Evolutionary conservation across 2,329 filamentous ascomycete genomes (phyloP), one percentile per base, ranked within the genome.

Genomic region (Verticillium klebahnii): DNA sequence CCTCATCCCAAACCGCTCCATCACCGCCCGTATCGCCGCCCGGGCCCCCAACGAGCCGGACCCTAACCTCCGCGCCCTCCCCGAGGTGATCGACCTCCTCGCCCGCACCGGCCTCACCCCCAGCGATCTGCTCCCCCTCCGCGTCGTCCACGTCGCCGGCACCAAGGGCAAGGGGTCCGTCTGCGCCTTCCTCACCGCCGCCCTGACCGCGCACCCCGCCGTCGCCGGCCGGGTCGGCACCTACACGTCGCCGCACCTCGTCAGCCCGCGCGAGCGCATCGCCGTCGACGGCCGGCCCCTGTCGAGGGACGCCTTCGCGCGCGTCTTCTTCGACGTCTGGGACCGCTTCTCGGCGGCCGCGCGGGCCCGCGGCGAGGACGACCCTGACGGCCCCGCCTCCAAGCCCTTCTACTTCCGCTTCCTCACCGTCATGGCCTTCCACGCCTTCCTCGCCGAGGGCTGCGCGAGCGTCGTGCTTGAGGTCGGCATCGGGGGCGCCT

Each of bases 121-220:
- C 1, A 60, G 68, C 0, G 77, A 80, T 66, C 77, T 85, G 31
- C 68, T 74, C 14, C 66, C 69, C 4, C 74, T 84, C 59, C 76
- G 75, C 17, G 82, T 82, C 67, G 86, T 98, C 64, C 94, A 98
- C 72, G 87, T 98, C 56, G 91, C 94, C 1, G 94, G 94, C 14
- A 97, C 93, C 5, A 98, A 97, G 74, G 94, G 94, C 63, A 98
- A 97, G 74, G 93, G 93, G 50, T 95, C 91, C 2, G 93, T 92
- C 0, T 92, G 90, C 66, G 90, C 93, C 11, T 94, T 93, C 73
- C 85, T 92, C 23, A 92, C 92, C 15, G 88, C 88, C 2, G 91
- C 96, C 65, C 80, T 97, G 55, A 74, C 61, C 64, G 70, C 67
- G 61, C 45, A 64, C 56, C 60, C 58, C 68, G 60, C 72, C 58